Base-by-base conservation (phyloP, 176 grass and related monocot species). In the Phragmites australis region DNA sequence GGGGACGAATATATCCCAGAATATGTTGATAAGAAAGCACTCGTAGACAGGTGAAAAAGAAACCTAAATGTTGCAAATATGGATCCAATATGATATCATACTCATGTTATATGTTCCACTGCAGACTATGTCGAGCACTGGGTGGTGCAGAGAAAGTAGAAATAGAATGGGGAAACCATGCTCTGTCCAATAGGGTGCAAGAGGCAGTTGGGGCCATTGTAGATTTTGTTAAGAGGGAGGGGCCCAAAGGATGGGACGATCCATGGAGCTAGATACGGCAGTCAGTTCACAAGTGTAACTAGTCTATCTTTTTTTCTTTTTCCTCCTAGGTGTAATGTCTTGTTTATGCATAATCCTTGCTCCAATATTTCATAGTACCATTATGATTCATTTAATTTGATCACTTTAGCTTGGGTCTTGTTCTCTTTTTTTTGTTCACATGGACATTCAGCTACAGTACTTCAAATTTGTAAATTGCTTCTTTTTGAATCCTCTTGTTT, bases 141-240 rank as follows among this genome's bases (percentile, higher is more conserved):
- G 96, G 96, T 80, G 92, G 87, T 29, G 93, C 96, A 8, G 96
- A 99, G 82, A 99, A 95, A 79, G 92, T 95, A 56, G 82, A 91
- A 87, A 95, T 99, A 61, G 88, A 99, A 80, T 95, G 88, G 83
- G 96, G 92, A 73, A 93, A 93, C 80, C 96, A 95, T 84, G 68
- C 90, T 49, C 86, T 99, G 67, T 95, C 96, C 43, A 95, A 99
- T 82, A 85, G 96, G 72, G 86, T 88, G 45, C 92, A 99, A 90
- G 96, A 99, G 76, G 88, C 90, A 58, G 96, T 99, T 75, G 66
- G 82, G 30, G 93, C 93, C 87, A 93, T 99, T 78, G 45, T 99
- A 70, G 96, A 99, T 86, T 99, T 99, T 87, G 88, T 99, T 68
- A 99, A 93, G 84, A 89, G 90, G 83, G 96, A 99, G 79, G 96